Conservation (phyloP, 805 yeast genomes). For the Hermanozyma aechmeae region DNA sequence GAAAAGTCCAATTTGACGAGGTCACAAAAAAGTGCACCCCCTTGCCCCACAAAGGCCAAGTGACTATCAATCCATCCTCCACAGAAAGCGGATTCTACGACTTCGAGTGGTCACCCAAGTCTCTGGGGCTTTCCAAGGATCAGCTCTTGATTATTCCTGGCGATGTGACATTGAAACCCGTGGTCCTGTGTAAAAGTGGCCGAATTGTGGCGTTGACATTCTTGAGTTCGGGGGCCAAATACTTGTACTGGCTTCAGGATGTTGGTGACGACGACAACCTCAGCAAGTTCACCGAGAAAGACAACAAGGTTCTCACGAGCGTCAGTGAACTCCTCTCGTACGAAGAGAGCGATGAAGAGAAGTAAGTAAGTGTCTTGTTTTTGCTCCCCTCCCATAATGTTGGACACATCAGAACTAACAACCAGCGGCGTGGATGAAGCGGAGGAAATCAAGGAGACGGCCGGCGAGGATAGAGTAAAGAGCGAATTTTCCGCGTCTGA, state of each 20-base stretch:
- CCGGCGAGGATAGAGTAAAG: constrained; percentile 9
- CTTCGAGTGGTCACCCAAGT: constrained; percentile 65
- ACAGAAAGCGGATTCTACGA: constrained; percentile 69
- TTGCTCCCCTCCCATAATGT: too few relatives aligned
- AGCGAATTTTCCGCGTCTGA: constrained; percentile 5
- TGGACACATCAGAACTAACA: too few relatives aligned
- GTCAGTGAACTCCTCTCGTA: too few relatives aligned
- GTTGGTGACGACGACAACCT: constrained; percentile 55
- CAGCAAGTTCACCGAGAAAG: constrained; percentile 49
- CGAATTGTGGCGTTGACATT: constrained; percentile 65
- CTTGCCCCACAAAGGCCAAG: constrained; percentile 57
- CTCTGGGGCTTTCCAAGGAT: constrained; percentile 37
- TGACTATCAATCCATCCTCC: constrained; percentile 48
- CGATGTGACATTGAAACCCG: constrained; percentile 70
- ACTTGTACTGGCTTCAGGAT: constrained; percentile 71
- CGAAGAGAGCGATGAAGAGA: too few relatives aligned
- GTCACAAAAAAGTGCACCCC: constrained; percentile 60
- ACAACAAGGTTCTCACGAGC: constrained; percentile 32
- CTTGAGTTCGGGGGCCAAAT: constrained; percentile 51
- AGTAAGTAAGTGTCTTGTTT: too few relatives aligned
- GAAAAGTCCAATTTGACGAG: constrained; percentile 59
- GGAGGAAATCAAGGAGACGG: constrained; percentile 20
- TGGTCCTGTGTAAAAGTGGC: constrained; percentile 64
- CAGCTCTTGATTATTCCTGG: constrained; percentile 75
- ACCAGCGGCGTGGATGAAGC: constrained; percentile 20